Evolutionary conservation across 2,329 filamentous ascomycete genomes (phyloP).

Genomic region (Mariannaea elegans): DNA sequence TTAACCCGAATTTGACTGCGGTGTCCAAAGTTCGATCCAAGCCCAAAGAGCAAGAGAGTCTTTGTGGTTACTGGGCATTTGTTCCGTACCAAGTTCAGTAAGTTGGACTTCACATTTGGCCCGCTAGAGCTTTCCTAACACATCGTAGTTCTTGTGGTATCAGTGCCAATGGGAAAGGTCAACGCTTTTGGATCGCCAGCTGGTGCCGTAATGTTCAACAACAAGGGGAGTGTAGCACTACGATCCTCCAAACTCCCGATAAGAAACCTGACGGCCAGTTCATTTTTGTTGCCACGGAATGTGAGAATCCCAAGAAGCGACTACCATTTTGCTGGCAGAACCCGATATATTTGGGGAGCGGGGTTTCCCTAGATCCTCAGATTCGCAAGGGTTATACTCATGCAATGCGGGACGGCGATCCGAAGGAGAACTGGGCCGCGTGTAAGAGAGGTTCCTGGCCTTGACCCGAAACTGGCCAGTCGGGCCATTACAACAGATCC

Average conservation of each 20-base stretch:
- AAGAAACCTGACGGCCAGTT: not conserved
- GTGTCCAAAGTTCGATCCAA: not conserved
- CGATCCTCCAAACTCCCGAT: not conserved
- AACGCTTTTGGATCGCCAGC: not conserved
- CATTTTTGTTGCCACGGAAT: not conserved
- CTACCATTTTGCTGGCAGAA: not conserved
- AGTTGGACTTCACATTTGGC: not conserved
- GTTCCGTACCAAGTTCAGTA: conserved; percentile 3
- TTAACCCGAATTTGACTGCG: not conserved
- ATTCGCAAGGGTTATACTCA: not conserved
- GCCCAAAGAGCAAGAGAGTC: not conserved
- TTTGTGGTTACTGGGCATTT: conserved; percentile 16
- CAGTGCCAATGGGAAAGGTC: not conserved
- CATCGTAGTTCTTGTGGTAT: not conserved
- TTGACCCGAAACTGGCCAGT: too few relatives aligned
- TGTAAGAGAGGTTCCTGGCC: not conserved
- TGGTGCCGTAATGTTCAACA: not conserved
- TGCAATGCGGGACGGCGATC: not conserved
- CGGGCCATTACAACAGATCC: too few relatives aligned
- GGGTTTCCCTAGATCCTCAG: not conserved
- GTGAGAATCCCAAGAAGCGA: not conserved
- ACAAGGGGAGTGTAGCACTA: not conserved
- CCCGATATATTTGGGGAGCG: not conserved
- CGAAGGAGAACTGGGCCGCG: not conserved
- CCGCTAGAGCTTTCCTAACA: not conserved